Evolutionary conservation across 1,139 yeast genomes (phyloP), one percentile per base, ranked within the genome.

Genomic region (Taphrina sp.): DNA sequence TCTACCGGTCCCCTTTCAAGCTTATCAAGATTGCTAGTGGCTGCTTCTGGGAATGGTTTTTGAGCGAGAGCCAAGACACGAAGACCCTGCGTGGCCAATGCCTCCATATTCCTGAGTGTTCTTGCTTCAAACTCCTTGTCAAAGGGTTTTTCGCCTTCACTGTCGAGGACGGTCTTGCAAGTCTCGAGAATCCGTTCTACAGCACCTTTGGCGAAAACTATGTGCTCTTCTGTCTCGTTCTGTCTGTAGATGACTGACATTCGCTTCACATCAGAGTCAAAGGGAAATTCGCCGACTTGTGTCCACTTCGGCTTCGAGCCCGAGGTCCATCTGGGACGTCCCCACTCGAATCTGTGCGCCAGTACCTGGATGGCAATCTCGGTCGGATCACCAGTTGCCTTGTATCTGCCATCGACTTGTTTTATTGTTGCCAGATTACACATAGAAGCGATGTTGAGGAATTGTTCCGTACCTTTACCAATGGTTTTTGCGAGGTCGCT

Each of bases 381-480:
- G 2, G 95, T 85, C 35, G 95, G 89, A 66, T 85, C 95, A 55
- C 94, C 95, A 64, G 81, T 83, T 14, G 87, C 88, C 63, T 79
- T 80, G 92, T 94, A 85, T 7, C 69, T 70, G 23, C 57, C 52
- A 1, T 67, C 69, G 37, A 68, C 73, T 56, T 71, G 72, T 23
- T 65, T 64, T 20, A 85, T 79, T 16, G 75, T 73, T 2, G 94
- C 89, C 65, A 84, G 80, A 64, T 85, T 85, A 33, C 92, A 92
- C 63, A 85, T 69, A 1, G 89, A 76, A 5, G 90, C 86, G 42
- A 82, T 73, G 35, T 69, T 63, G 53, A 83, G 69, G 83, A 85
- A 83, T 28, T 72, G 66, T 24, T 66, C 60, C 60, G 79, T 76
- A 16, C 44, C 53, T 3, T 36, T 29, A 17, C 29, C 10, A 38